Evolutionary conservation across 345 rosid genomes (phyloP).

Genomic region (Psidium guajava): DNA sequence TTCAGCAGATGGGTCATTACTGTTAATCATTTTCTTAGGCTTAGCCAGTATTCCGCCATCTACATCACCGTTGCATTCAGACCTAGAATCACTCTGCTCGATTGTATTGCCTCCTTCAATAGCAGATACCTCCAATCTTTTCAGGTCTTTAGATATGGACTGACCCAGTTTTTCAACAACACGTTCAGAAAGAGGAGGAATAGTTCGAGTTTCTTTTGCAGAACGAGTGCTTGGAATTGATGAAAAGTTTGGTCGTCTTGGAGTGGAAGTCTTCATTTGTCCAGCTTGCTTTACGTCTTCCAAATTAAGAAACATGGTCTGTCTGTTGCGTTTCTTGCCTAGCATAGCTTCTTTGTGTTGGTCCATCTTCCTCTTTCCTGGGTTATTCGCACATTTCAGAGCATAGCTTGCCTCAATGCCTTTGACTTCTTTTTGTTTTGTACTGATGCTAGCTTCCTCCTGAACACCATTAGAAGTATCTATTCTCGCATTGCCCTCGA

Average conservation of each 20-base stretch:
- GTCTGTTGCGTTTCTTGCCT: slow-evolving; percentile 92
- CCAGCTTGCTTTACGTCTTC: slow-evolving; percentile 97
- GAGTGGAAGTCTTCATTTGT: slow-evolving; percentile 57
- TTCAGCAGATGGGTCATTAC: slow-evolving; percentile 45
- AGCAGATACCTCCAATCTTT: slow-evolving; percentile 37
- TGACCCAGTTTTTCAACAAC: slow-evolving; percentile 40
- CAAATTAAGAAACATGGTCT: slow-evolving; percentile 78
- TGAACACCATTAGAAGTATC: slow-evolving; percentile 24
- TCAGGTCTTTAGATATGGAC: slow-evolving; percentile 41
- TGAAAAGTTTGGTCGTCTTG: slow-evolving; percentile 60
- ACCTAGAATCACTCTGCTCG: slow-evolving; percentile 43
- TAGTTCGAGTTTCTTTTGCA: slow-evolving; percentile 58
- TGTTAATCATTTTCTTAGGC: slow-evolving; percentile 53
- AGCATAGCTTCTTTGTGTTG: slow-evolving; percentile 93
- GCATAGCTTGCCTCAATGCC: slow-evolving; percentile 80
- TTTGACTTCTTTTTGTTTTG: slow-evolving; percentile 69
- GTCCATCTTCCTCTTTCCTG: slow-evolving; percentile 78
- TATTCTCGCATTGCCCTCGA: slow-evolving; percentile 35
- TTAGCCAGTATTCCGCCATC: slow-evolving; percentile 34
- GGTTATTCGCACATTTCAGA: slow-evolving; percentile 52
- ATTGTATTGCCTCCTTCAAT: slow-evolving; percentile 37
- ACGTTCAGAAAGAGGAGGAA: slow-evolving; percentile 36
- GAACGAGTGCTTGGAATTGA: slow-evolving; percentile 53
- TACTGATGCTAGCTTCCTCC: slow-evolving; percentile 27
- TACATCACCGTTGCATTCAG: slow-evolving; percentile 60